A percentile compares a stretch with the other conserved stretches of the same genome.
These are phyloP conservation scores for Tylopilus vinaceipallidus DNA, from an alignment of 768 basidiomycete species.

Conservation along the genomic window DNA sequence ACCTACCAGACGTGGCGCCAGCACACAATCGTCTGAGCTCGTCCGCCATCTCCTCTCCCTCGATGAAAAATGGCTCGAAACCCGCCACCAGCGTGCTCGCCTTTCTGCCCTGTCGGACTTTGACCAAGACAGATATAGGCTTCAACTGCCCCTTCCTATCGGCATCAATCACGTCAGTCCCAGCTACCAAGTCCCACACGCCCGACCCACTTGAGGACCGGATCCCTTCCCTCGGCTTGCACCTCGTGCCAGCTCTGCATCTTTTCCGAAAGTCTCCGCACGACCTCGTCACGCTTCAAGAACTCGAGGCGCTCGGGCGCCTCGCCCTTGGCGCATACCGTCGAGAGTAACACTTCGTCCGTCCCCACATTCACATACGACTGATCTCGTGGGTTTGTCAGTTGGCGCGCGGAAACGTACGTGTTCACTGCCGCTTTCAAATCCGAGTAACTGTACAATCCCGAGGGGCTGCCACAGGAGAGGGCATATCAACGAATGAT, in stretches of 20 bases:
- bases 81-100: conserved; percentile 74
- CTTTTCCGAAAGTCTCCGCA: conserved; percentile 48
- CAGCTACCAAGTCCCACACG: not conserved
- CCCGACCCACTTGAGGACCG: conserved; percentile 52
- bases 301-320: conserved; percentile 42
- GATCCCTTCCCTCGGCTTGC: conserved; percentile 50
- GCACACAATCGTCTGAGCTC: conserved; percentile 81
- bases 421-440: conserved; percentile 55
- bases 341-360: conserved; percentile 43
- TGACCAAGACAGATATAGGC: too few species aligned
- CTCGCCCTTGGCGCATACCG: conserved; percentile 37
- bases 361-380: conserved; percentile 61
- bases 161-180: not conserved
- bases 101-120: conserved; percentile 76
- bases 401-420: conserved; percentile 59
- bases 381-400: conserved; percentile 66
- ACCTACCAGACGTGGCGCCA: conserved; percentile 70
- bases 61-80: conserved; percentile 73
- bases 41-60: conserved; percentile 75
- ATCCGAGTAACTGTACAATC: conserved; percentile 55
- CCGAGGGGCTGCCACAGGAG: conserved; percentile 53
- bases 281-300: conserved; percentile 64
- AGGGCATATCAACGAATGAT: not conserved
- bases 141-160: conserved; percentile 82
- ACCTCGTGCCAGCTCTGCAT: conserved; percentile 84